Evolutionary conservation across 495 filamentous ascomycete species (phyloP).

Genomic region (Gamarada debralockiae): DNA sequence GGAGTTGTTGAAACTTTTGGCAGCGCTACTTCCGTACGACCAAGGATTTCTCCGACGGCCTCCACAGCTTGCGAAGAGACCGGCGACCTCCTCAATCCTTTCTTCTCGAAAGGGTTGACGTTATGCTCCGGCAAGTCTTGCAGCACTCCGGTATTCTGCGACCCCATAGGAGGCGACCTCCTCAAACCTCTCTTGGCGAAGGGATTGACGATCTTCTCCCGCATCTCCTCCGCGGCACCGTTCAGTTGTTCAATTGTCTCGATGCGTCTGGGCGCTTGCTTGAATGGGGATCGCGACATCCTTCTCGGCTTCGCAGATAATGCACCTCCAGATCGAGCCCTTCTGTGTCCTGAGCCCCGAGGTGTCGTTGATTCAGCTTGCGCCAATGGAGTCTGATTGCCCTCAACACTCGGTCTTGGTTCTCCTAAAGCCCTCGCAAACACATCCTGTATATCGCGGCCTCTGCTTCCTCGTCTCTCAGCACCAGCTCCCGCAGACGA

Average conservation of each 20-base stretch:
- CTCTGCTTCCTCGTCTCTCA: conserved; percentile 8
- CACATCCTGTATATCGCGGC: conserved; percentile 19
- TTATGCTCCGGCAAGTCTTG: background rate
- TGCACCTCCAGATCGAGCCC: conserved; percentile 6
- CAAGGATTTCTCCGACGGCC: background rate
- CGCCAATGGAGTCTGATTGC: conserved; percentile 1
- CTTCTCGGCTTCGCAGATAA: conserved; percentile 21
- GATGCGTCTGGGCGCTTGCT: background rate
- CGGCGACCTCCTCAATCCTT: conserved; percentile 18
- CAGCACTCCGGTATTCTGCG: background rate
- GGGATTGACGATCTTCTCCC: conserved; percentile 10
- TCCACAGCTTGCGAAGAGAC: conserved; percentile 2
- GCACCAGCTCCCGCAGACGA: conserved; percentile 23
- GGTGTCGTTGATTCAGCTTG: background rate
- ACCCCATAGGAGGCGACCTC: conserved; percentile 7
- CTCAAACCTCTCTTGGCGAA: conserved; percentile 23
- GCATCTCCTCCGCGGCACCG: background rate
- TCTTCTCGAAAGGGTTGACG: conserved; percentile 18
- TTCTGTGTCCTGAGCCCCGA: background rate
- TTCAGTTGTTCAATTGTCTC: background rate
- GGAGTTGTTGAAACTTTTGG: background rate
- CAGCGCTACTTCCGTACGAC: background rate
- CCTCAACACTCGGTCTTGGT: conserved; percentile 1
- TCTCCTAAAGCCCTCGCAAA: conserved; percentile 18
- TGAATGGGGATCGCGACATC: conserved; percentile 19